A percentile compares a stretch with the other conserved stretches of the same genome.
Conservation (phyloP, 2,329 filamentous ascomycete genomes). For the Thelonectria olida region DNA sequence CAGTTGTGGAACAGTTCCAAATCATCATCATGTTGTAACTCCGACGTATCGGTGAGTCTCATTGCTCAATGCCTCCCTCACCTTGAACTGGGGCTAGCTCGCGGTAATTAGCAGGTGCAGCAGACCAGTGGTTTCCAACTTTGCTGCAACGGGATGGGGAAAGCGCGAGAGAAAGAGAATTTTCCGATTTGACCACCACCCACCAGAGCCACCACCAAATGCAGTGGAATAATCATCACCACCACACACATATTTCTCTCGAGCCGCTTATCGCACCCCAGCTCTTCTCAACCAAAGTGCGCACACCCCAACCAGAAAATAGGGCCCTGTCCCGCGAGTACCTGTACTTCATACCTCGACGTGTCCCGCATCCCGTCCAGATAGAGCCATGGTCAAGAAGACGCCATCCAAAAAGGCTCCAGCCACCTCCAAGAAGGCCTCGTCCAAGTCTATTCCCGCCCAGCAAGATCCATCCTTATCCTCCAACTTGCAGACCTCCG, state of each 20-base stretch:
- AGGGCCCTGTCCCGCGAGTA: not conserved
- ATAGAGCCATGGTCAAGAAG: constrained; percentile 39
- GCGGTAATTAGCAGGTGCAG: not conserved
- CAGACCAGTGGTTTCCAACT: not conserved
- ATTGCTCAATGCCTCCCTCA: not conserved
- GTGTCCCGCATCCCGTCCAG: not conserved
- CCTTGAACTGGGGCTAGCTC: constrained; percentile 6
- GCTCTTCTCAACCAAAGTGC: not conserved
- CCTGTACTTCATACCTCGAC: not conserved
- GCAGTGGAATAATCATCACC: not conserved
- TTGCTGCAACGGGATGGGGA: constrained; percentile 2
- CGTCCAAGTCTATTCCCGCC: not conserved
- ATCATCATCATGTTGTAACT: too few relatives aligned
- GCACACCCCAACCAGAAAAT: not conserved
- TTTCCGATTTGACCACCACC: constrained; percentile 15
- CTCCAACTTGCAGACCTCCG: constrained; percentile 27
- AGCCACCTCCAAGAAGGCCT: not conserved
- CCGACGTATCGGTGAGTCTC: constrained; percentile 10
- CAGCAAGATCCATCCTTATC: constrained; percentile 10
- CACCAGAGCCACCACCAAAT: constrained; percentile 1
- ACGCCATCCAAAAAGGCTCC: constrained; percentile 28
- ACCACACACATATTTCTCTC: not conserved
- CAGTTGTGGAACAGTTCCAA: not conserved
- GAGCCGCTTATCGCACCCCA: constrained; percentile 3
- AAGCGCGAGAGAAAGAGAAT: constrained; percentile 12